These are phyloP conservation scores for Cupressus sempervirens DNA, from an alignment of 75 land plant genomes.

Conservation along the genomic window DNA sequence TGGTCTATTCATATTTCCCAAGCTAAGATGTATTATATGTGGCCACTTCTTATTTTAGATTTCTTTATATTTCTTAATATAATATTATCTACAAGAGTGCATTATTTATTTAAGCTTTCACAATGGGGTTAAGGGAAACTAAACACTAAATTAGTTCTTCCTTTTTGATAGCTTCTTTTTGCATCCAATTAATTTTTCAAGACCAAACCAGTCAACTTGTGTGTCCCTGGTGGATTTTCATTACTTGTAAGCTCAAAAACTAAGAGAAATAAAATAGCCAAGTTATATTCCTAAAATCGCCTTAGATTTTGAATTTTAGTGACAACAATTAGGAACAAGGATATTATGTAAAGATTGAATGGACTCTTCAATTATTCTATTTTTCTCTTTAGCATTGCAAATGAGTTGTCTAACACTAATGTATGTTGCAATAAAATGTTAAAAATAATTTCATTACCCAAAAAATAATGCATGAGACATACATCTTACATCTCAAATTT, in stretches of 20 bases:
- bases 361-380: no score
- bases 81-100: slow-evolving; percentile 43
- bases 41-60: slow-evolving; percentile 56
- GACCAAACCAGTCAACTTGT: slow-evolving; percentile 53
- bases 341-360: no score
- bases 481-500: no score
- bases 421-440: no score
- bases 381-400: no score
- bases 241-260: slow-evolving; percentile 53
- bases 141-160: slow-evolving; percentile 39
- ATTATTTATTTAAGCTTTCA: slow-evolving; percentile 48
- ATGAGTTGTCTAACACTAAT: no score
- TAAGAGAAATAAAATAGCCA: slow-evolving; percentile 44
- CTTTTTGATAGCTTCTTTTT: slow-evolving; percentile 50
- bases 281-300: slow-evolving; percentile 58
- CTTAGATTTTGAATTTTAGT: slow-evolving; percentile 37
- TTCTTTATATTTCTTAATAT: slow-evolving; percentile 50
- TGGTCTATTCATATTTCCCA: no score
- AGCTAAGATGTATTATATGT: no score
- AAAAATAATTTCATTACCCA: no score
- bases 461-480: no score
- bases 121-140: slow-evolving; percentile 34
- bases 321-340: no score
- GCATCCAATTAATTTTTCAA: slow-evolving; percentile 75
- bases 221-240: slow-evolving; percentile 46